Percentiles rank a stretch among this genome's conserved stretches.
Evolutionary conservation across 768 basidiomycete genomes (phyloP).

Genomic region (Cyclocybe cylindracea): DNA sequence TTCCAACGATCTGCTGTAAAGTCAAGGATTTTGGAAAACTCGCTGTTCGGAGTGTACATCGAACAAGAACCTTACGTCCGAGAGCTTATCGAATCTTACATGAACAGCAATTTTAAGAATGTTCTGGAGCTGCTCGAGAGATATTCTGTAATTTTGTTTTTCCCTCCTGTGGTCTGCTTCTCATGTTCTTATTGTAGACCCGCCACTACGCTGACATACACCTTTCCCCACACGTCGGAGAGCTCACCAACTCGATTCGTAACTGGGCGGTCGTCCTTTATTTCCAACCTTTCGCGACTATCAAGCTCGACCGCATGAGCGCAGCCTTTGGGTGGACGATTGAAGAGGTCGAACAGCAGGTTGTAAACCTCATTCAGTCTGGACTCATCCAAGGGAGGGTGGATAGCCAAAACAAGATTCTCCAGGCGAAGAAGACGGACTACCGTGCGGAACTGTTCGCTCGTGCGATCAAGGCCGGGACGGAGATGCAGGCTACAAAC

Average conservation of each 20-base stretch:
- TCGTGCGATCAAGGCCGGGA: constrained; percentile 71
- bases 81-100: constrained; percentile 84
- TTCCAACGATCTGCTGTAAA: constrained; percentile 73
- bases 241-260: constrained; percentile 68
- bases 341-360: constrained; percentile 68
- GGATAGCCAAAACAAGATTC: constrained; percentile 90
- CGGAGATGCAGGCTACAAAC: constrained; percentile 71
- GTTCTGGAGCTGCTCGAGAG: constrained; percentile 74
- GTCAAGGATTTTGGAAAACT: constrained; percentile 63
- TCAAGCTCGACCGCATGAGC: constrained; percentile 84
- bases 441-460: constrained; percentile 77
- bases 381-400: constrained; percentile 82
- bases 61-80: constrained; percentile 88
- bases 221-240: constrained; percentile 64
- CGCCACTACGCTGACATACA: constrained; percentile 80
- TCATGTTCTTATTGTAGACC: constrained; percentile 45
- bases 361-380: constrained; percentile 76
- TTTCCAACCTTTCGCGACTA: constrained; percentile 87
- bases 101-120: constrained; percentile 83
- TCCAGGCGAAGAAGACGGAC: constrained; percentile 79
- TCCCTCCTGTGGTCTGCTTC: neutral
- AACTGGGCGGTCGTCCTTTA: constrained; percentile 83
- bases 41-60: constrained; percentile 72
- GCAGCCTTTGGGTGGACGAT: constrained; percentile 82
- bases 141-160: constrained; percentile 57